These are phyloP conservation scores for Entonaema liquescens DNA, from an alignment of 495 filamentous ascomycete species.

Conservation along the genomic window DNA sequence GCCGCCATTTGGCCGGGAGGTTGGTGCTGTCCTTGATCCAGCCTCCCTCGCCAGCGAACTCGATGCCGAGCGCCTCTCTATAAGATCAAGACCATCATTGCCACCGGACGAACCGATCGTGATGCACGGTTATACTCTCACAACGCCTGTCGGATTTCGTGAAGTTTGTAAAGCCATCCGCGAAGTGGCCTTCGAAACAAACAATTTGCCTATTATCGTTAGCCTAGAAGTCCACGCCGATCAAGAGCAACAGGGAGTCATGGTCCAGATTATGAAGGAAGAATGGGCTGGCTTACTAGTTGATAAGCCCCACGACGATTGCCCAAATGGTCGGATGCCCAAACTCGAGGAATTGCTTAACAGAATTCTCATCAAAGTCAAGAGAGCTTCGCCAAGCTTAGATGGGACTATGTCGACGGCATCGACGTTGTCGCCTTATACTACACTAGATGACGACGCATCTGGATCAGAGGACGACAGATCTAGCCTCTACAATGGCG, in stretches of 20 bases:
- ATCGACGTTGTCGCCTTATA: conserved; percentile 33
- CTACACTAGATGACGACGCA: conserved; percentile 45
- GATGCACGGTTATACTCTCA: conserved; percentile 86
- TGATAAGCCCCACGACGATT: conserved; percentile 58
- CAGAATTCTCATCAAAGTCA: conserved; percentile 93
- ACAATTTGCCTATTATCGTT: conserved; percentile 82
- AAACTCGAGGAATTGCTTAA: conserved; percentile 71
- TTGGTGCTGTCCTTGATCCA: conserved; percentile 15
- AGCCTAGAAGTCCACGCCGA: conserved; percentile 90
- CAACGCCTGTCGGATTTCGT: conserved; percentile 84
- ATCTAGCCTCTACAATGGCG: conserved; percentile 14
- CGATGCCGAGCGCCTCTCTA: conserved; percentile 23
- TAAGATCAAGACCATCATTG: conserved; percentile 42
- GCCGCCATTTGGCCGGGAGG: conserved; percentile 24
- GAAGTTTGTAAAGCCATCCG: conserved; percentile 83
- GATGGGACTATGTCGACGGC: conserved; percentile 43
- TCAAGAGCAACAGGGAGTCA: conserved; percentile 80
- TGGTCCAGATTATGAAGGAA: conserved; percentile 92
- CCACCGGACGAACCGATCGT: conserved; percentile 71
- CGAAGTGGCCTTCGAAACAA: conserved; percentile 77
- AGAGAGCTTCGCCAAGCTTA: conserved; percentile 62
- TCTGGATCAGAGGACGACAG: conserved; percentile 47
- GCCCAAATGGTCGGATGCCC: conserved; percentile 68
- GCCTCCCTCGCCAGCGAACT: conserved; percentile 11
- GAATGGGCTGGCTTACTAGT: conserved; percentile 80